Percentiles rank a stretch among this genome's conserved stretches.
These are phyloP conservation scores for Epichloe gansuensis DNA, from an alignment of 2,329 filamentous ascomycete species.

Conservation along the genomic window DNA sequence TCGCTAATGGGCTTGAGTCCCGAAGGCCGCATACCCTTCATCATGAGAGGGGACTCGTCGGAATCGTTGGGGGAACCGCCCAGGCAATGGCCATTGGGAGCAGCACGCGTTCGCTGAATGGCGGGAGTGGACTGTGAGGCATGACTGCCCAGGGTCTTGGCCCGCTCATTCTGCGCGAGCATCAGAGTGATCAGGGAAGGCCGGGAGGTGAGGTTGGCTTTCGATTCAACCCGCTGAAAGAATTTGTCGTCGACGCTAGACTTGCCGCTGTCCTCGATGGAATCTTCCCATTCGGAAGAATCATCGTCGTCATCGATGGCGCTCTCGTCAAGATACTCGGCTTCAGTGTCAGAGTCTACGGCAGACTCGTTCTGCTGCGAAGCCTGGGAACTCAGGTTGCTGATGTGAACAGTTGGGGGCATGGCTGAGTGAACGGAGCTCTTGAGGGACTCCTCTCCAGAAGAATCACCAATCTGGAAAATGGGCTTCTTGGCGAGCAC, in stretches of 20 bases:
- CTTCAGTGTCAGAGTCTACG: slow-evolving; percentile 28
- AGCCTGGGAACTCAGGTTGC: slow-evolving; percentile 56
- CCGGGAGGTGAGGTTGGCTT: slow-evolving; percentile 69
- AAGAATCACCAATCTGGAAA: slow-evolving; percentile 45
- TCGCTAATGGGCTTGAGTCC: slow-evolving; percentile 44
- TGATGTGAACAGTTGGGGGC: slow-evolving; percentile 53
- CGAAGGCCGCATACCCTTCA: slow-evolving; percentile 44
- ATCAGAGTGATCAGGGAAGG: slow-evolving; percentile 82
- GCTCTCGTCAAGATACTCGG: slow-evolving; percentile 65
- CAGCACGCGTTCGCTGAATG: slow-evolving; percentile 48
- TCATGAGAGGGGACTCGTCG: slow-evolving; percentile 48
- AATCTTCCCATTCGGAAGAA: slow-evolving; percentile 48
- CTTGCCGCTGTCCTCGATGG: slow-evolving; percentile 67
- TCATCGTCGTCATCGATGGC: slow-evolving; percentile 66
- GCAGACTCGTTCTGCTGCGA: slow-evolving; percentile 37
- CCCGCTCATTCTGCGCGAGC: slow-evolving; percentile 65
- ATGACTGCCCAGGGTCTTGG: slow-evolving; percentile 53
- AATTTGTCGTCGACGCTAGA: slow-evolving; percentile 71
- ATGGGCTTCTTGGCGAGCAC: slow-evolving; percentile 24
- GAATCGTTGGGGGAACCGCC: slow-evolving; percentile 43
- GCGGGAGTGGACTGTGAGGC: slow-evolving; percentile 56
- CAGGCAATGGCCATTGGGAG: slow-evolving; percentile 29
- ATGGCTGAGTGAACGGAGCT: slow-evolving; percentile 34
- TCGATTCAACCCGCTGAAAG: slow-evolving; percentile 87
- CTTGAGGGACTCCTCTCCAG: slow-evolving; percentile 64